Evolutionary conservation across 805 yeast species (phyloP).

Genomic region (Barnettozyma salicaria): DNA sequence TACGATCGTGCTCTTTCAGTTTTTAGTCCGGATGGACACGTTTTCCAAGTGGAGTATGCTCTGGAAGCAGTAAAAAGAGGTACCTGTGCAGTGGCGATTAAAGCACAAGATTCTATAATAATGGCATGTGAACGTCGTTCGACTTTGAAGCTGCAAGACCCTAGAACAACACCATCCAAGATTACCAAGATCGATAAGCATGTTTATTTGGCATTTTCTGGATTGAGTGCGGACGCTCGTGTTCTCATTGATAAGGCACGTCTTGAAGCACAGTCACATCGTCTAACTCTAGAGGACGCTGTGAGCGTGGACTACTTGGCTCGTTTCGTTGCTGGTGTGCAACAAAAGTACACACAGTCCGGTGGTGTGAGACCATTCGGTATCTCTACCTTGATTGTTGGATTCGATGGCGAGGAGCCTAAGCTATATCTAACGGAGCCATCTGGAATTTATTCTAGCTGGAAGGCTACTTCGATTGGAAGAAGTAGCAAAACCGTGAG

Average conservation of each 20-base stretch:
- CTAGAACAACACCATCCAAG: conserved; percentile 92
- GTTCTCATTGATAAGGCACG: conserved; percentile 92
- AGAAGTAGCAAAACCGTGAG: conserved; percentile 91
- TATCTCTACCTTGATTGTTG: conserved; percentile 89
- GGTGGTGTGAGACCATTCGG: conserved; percentile 99
- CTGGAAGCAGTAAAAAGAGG: conserved; percentile 97
- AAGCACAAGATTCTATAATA: conserved; percentile 83
- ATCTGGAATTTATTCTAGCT: conserved; percentile 92
- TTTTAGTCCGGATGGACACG: conserved; percentile 98
- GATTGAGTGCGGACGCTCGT: conserved; percentile 97
- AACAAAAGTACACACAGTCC: conserved; percentile 92
- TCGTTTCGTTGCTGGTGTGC: conserved; percentile 94
- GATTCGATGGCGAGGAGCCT: conserved; percentile 85
- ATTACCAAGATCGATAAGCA: conserved; percentile 89
- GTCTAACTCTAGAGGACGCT: conserved; percentile 90
- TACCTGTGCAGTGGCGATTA: conserved; percentile 96
- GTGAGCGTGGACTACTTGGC: conserved; percentile 89
- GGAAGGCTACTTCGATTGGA: conserved; percentile 98
- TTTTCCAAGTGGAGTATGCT: conserved; percentile 98
- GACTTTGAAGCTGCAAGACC: conserved; percentile 91
- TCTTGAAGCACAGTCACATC: conserved; percentile 93
- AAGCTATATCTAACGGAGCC: conserved; percentile 94
- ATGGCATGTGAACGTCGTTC: conserved; percentile 96
- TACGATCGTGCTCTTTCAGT: conserved; percentile 98
- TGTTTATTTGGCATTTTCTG: conserved; percentile 90